Evolutionary conservation across 2,329 filamentous ascomycete species (phyloP).

Genomic region (Xylaria polymorpha): DNA sequence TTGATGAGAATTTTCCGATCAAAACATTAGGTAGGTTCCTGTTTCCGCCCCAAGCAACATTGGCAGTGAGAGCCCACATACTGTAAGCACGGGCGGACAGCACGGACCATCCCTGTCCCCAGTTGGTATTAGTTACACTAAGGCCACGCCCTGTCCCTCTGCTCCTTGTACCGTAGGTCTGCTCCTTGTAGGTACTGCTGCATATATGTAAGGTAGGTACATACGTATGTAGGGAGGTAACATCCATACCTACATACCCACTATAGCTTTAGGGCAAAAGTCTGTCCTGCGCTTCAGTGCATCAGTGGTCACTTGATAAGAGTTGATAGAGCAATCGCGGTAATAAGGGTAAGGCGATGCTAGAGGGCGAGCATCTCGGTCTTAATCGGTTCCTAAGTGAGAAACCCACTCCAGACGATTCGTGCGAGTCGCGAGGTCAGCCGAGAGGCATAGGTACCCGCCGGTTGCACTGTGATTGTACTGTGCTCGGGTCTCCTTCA

Average conservation of each 20-base stretch:
- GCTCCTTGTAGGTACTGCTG: too few relatives aligned
- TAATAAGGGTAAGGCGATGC: conserved; percentile 8
- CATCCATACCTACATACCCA: conserved; percentile 10
- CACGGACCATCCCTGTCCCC: conserved; percentile 27
- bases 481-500: conserved; percentile 19
- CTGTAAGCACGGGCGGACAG: conserved; percentile 17
- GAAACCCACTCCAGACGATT: conserved; percentile 32
- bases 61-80: conserved; percentile 17
- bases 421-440: conserved; percentile 38
- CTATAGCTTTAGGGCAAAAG: conserved; percentile 12
- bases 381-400: conserved; percentile 23
- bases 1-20: conserved; percentile 40
- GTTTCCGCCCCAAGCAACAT: conserved; percentile 30
- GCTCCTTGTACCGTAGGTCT: neutral
- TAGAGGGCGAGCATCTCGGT: conserved; percentile 11
- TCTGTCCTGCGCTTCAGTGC: neutral
- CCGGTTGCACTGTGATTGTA: conserved; percentile 14
- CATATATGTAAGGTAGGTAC: too few relatives aligned
- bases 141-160: conserved; percentile 17
- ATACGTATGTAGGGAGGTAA: too few relatives aligned
- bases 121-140: neutral
- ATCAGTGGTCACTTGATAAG: conserved; percentile 7
- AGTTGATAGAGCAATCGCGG: conserved; percentile 4
- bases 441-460: conserved; percentile 5
- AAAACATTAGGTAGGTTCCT: conserved; percentile 37